phyloP scores from a whole-genome alignment of 1,139 yeast species.

The Eremothecium gossypii region DNA sequence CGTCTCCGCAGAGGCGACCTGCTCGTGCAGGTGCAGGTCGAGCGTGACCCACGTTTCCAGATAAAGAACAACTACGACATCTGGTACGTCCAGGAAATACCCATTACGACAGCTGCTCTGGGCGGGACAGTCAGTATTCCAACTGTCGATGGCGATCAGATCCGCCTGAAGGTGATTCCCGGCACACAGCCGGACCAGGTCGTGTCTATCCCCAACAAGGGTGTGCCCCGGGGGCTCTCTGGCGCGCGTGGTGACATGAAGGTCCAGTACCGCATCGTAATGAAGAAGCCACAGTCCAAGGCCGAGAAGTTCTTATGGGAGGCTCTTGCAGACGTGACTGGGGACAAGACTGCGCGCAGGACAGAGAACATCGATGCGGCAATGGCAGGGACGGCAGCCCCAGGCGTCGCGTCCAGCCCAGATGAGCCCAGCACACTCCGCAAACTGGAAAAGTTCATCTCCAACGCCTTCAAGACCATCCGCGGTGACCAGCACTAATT shows the following conservation, averaged over 20 bases:
- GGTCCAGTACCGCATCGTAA: slow-evolving; percentile 62
- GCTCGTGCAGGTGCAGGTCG: slow-evolving; percentile 68
- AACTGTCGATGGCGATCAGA: slow-evolving; percentile 65
- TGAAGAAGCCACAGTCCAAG: slow-evolving; percentile 70
- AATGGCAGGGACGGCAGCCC: slow-evolving; percentile 40
- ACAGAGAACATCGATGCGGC: slow-evolving; percentile 35
- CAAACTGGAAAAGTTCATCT: slow-evolving; percentile 53
- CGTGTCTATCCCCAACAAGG: slow-evolving; percentile 75
- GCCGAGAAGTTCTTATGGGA: slow-evolving; percentile 88
- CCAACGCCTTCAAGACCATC: slow-evolving; percentile 52
- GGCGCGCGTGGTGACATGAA: slow-evolving; percentile 72
- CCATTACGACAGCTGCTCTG: slow-evolving; percentile 92
- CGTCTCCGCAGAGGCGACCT: slow-evolving; percentile 75
- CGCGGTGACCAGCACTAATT: slow-evolving; percentile 23
- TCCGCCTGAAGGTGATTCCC: slow-evolving; percentile 73
- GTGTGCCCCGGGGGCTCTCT: slow-evolving; percentile 60
- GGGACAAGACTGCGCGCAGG: slow-evolving; percentile 70
- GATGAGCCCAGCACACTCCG: slow-evolving; percentile 51
- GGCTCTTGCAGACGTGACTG: slow-evolving; percentile 84
- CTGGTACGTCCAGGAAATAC: slow-evolving; percentile 54
- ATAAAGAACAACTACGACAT: slow-evolving; percentile 47
- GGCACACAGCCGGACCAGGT: slow-evolving; percentile 77
- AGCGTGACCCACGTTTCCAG: slow-evolving; percentile 60
- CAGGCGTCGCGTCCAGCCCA: slow-evolving; percentile 28
- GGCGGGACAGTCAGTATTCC: slow-evolving; percentile 90